Percentiles rank a stretch among this genome's conserved stretches.
phyloP scores from a whole-genome alignment of 805 yeast genomes.

The Ogataea corticis region DNA sequence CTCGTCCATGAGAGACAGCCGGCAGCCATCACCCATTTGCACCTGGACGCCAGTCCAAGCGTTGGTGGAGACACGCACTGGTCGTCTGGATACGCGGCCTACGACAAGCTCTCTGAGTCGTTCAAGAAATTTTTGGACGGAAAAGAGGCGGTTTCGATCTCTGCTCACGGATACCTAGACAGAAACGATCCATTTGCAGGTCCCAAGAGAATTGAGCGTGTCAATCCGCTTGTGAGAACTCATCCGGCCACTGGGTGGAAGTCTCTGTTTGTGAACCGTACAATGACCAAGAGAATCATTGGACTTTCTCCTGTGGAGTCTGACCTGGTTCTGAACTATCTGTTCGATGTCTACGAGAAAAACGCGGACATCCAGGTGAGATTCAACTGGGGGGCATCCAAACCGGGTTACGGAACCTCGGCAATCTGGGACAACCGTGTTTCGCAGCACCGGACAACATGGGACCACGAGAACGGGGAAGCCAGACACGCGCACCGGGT shows the following conservation, averaged over 20 bases:
- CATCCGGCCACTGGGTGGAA: conserved; percentile 71
- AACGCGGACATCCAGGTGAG: conserved; percentile 58
- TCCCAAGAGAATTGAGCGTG: conserved; percentile 50
- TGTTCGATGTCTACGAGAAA: conserved; percentile 44
- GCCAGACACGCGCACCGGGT: conserved; percentile 56
- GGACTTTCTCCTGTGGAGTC: conserved; percentile 54
- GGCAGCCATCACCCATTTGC: conserved; percentile 54
- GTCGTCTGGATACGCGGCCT: conserved; percentile 58
- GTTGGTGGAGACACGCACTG: conserved; percentile 58
- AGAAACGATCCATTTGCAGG: conserved; percentile 45
- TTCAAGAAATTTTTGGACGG: conserved; percentile 52
- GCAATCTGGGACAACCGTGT: conserved; percentile 51
- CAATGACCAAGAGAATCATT: conserved; percentile 49
- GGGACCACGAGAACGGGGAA: conserved; percentile 41
- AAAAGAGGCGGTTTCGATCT: conserved; percentile 44
- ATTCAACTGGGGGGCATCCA: conserved; percentile 45
- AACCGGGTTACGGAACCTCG: conserved; percentile 41
- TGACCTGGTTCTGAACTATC: conserved; percentile 44
- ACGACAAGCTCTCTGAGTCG: conserved; percentile 52
- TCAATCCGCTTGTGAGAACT: conserved; percentile 61
- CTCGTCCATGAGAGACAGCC: conserved; percentile 55
- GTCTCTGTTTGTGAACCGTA: conserved; percentile 52
- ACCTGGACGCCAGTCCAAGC: conserved; percentile 47
- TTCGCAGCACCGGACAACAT: conserved; percentile 43
- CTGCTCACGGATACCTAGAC: conserved; percentile 41